phyloP scores from a whole-genome alignment of 1,139 yeast genomes.

The Trichomonascaceae sp. region DNA sequence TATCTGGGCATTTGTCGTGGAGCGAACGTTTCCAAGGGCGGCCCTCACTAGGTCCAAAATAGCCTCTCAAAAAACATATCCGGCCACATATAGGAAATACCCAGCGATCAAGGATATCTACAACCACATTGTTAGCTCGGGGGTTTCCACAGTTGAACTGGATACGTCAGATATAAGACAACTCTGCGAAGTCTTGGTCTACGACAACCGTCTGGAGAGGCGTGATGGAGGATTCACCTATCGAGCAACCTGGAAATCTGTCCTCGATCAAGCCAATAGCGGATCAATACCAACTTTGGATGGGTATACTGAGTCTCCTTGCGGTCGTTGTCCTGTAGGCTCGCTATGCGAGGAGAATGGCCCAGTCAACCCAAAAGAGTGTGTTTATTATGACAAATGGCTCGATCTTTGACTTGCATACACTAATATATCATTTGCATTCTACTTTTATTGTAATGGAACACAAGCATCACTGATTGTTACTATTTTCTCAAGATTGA shows the following conservation, averaged over 20 bases:
- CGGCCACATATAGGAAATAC: conserved; percentile 46
- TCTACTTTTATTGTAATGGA: too few relatives aligned
- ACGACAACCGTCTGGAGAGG: conserved; percentile 73
- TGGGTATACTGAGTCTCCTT: conserved; percentile 23
- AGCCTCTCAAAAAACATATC: conserved; percentile 28
- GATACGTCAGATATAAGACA: conserved; percentile 62
- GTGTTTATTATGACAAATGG: conserved; percentile 26
- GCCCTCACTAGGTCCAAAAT: conserved; percentile 2
- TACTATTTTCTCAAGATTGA: too few relatives aligned
- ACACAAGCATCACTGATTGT: too few relatives aligned
- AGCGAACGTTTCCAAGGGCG: conserved; percentile 62
- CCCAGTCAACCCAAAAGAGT: conserved; percentile 24
- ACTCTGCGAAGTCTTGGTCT: conserved; percentile 76
- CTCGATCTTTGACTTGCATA: conserved; percentile 8
- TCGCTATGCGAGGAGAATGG: conserved; percentile 20
- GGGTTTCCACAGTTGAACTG: conserved; percentile 73
- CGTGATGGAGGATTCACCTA: conserved; percentile 32
- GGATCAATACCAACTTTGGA: conserved; percentile 14
- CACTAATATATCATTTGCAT: too few relatives aligned
- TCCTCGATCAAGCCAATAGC: conserved; percentile 33
- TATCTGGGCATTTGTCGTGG: conserved; percentile 76
- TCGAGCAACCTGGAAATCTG: conserved; percentile 43
- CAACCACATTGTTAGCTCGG: conserved; percentile 59
- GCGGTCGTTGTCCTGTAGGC: conserved; percentile 25
- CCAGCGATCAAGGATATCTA: conserved; percentile 62